Percentiles rank a stretch among this genome's conserved stretches.
phyloP scores from a whole-genome alignment of 441 rosid species.

The Manihot esculenta region DNA sequence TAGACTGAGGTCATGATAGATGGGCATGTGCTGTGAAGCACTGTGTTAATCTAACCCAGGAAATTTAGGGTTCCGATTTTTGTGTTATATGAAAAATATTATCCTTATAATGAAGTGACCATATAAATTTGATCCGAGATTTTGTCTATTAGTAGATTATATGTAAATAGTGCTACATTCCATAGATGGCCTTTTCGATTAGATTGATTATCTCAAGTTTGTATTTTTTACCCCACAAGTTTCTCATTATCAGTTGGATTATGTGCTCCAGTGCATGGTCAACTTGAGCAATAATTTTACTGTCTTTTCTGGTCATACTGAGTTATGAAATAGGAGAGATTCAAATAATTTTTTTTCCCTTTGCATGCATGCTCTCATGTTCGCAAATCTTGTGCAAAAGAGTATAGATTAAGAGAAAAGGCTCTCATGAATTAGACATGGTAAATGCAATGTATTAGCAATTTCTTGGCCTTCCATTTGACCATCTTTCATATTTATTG shows the following conservation, averaged over 20 bases:
- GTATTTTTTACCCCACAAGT: not conserved
- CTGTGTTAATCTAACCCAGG: not conserved
- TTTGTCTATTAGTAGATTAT: not conserved
- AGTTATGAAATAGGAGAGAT: not conserved
- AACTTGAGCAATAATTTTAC: not conserved
- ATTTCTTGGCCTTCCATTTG: not conserved
- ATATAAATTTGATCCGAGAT: not conserved
- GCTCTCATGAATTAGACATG: not conserved
- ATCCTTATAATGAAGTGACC: not conserved
- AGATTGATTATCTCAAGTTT: not conserved
- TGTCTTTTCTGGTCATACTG: not conserved
- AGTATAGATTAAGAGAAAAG: not conserved
- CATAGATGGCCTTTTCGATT: not conserved
- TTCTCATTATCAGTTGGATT: not conserved
- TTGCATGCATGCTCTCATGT: not conserved
- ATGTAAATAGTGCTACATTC: not conserved
- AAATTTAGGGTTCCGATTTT: not conserved
- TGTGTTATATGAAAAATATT: not conserved
- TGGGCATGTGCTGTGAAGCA: not conserved
- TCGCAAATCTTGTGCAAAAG: not conserved
- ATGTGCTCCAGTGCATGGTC: not conserved
- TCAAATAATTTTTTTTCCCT: not conserved
- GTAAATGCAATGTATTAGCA: not conserved
- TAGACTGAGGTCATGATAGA: not conserved
- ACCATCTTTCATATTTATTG: not conserved